Evolutionary conservation across 805 yeast genomes (phyloP).

Genomic region (Saturnispora bothae): DNA sequence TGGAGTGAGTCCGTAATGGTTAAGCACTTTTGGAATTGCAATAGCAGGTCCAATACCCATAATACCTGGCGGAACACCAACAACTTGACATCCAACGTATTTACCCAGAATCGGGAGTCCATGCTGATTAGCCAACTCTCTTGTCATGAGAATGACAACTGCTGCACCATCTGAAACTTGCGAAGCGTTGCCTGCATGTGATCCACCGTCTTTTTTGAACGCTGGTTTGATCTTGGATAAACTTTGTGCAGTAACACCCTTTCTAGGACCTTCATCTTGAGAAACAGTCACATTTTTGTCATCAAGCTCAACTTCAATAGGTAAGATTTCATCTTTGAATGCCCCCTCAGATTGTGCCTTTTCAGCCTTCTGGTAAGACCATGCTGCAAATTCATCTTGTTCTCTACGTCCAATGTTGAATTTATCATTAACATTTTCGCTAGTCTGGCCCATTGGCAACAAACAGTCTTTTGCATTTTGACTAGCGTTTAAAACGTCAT

Average conservation of each 20-base stretch:
- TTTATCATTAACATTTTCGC: slow-evolving; percentile 75
- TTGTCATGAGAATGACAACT: slow-evolving; percentile 72
- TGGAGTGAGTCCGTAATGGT: slow-evolving; percentile 32
- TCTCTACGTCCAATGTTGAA: slow-evolving; percentile 53
- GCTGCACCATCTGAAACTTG: slow-evolving; percentile 96
- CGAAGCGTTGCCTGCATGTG: slow-evolving; percentile 95
- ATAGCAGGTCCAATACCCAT: slow-evolving; percentile 98
- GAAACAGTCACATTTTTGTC: slow-evolving; percentile 30
- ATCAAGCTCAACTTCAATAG: slow-evolving; percentile 55
- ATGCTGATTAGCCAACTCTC: slow-evolving; percentile 70
- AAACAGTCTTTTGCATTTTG: slow-evolving; percentile 59
- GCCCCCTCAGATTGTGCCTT: slow-evolving; percentile 56
- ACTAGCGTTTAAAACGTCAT: slow-evolving; percentile 30
- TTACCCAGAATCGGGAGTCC: slow-evolving; percentile 69
- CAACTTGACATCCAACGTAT: slow-evolving; percentile 66
- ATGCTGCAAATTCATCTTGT: slow-evolving; percentile 87
- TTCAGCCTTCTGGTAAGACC: slow-evolving; percentile 77
- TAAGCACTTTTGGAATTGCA: slow-evolving; percentile 79
- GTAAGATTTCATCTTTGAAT: slow-evolving; percentile 86
- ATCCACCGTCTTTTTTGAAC: slow-evolving; percentile 70
- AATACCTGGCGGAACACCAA: slow-evolving; percentile 93
- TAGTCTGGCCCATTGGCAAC: slow-evolving; percentile 94
- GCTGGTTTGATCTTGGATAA: slow-evolving; percentile 77
- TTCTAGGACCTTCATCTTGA: slow-evolving; percentile 72
- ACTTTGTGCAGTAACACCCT: slow-evolving; percentile 70